These are phyloP conservation scores for Wakefieldia striispora DNA, from an alignment of 768 basidiomycete species.

Conservation along the genomic window DNA sequence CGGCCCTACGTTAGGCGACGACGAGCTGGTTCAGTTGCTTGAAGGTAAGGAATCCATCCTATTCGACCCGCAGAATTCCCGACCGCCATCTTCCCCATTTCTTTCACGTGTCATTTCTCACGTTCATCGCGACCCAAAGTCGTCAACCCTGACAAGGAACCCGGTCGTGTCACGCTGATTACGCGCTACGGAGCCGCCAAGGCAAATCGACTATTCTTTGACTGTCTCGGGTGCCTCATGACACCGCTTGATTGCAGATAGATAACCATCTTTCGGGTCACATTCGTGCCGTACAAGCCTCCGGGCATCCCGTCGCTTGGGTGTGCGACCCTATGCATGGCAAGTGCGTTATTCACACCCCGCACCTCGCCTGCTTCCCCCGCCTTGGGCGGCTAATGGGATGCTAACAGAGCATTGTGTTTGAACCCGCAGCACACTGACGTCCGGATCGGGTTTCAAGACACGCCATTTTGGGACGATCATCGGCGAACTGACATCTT, in stretches of 20 bases:
- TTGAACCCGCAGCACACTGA: slow-evolving; percentile 61
- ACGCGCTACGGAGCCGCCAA: slow-evolving; percentile 91
- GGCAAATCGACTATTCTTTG: slow-evolving; percentile 38
- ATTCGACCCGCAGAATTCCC: background rate
- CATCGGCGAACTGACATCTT: slow-evolving; percentile 81
- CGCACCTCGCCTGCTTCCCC: background rate
- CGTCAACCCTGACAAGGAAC: slow-evolving; percentile 82
- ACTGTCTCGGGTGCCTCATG: background rate
- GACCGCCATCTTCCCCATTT: background rate
- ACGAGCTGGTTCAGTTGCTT: slow-evolving; percentile 74
- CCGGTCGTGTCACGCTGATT: slow-evolving; percentile 85
- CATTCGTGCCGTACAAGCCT: slow-evolving; percentile 74
- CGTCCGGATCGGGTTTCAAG: slow-evolving; percentile 78
- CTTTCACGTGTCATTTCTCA: background rate
- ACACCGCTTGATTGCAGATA: slow-evolving; percentile 47
- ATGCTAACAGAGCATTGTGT: background rate
- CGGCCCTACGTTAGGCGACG: slow-evolving; percentile 79
- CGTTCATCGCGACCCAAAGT: slow-evolving; percentile 41
- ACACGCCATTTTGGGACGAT: slow-evolving; percentile 89
- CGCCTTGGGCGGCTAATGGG: background rate
- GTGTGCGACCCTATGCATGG: slow-evolving; percentile 99
- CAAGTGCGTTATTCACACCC: slow-evolving; percentile 58
- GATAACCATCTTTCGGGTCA: slow-evolving; percentile 72
- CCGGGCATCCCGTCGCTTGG: slow-evolving; percentile 89
- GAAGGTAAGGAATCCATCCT: slow-evolving; percentile 52